Percentiles rank a stretch among this genome's conserved stretches.
Conservation (phyloP, 2,329 filamentous ascomycete species). For the Cytospora piceae region DNA sequence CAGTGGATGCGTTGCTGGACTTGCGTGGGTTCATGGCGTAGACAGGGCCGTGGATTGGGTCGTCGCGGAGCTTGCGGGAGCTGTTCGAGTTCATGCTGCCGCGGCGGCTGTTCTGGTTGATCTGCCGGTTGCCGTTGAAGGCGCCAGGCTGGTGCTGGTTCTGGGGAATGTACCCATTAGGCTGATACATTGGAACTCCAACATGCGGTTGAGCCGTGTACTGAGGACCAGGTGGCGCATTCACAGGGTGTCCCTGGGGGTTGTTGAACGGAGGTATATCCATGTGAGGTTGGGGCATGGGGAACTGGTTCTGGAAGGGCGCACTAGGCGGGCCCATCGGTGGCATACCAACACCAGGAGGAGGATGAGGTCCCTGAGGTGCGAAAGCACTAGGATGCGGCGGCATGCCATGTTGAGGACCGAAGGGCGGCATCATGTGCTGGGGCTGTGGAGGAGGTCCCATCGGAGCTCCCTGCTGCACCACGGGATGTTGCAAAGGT, state of each 20-base stretch:
- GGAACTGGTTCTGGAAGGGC: slow-evolving; percentile 18
- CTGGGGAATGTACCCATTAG: slow-evolving; percentile 19
- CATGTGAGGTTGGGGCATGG: slow-evolving; percentile 4
- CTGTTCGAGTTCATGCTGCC: slow-evolving; percentile 16
- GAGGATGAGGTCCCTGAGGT: too few relatives aligned
- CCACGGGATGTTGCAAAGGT: background rate
- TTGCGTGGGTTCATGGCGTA: slow-evolving; percentile 19
- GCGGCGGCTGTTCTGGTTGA: slow-evolving; percentile 11
- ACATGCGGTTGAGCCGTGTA: slow-evolving; percentile 9
- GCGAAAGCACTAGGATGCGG: background rate
- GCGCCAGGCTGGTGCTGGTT: background rate
- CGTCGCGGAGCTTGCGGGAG: slow-evolving; percentile 21
- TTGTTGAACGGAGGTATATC: slow-evolving; percentile 3
- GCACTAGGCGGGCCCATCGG: slow-evolving; percentile 1
- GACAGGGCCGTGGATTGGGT: slow-evolving; percentile 22
- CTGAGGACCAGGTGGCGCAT: background rate
- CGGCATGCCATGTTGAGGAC: background rate
- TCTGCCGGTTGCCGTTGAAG: slow-evolving; percentile 7
- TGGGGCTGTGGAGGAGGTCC: slow-evolving; percentile 10
- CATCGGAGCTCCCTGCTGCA: slow-evolving; percentile 5
- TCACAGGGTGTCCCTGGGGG: slow-evolving; percentile 7
- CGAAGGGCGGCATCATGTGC: slow-evolving; percentile 4
- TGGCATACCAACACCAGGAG: background rate
- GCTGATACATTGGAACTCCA: slow-evolving; percentile 14
- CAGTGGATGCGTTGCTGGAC: slow-evolving; percentile 1